A percentile compares a stretch with the other conserved stretches of the same genome.
phyloP scores from a whole-genome alignment of 2,329 filamentous ascomycete genomes.

The Kalaharituber pfeilii region DNA sequence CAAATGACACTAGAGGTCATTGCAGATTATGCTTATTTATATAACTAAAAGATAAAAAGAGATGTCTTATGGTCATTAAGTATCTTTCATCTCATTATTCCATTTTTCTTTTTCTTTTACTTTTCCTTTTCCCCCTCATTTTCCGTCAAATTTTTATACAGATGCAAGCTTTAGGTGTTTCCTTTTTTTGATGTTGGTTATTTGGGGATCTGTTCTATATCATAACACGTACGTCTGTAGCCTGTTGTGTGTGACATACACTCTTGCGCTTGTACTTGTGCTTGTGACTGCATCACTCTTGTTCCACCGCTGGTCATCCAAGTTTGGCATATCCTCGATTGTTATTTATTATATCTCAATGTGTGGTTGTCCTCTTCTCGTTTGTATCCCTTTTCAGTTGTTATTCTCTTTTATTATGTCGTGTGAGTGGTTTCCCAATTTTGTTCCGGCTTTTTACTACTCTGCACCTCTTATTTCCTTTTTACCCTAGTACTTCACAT shows the following conservation, averaged over 20 bases:
- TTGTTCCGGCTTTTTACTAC: neutral
- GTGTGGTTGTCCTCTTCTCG: neutral
- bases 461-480: neutral
- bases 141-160: neutral
- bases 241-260: slow-evolving; percentile 10
- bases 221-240: slow-evolving; percentile 3
- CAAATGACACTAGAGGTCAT: neutral
- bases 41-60: neutral
- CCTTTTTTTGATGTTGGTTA: neutral
- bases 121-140: neutral
- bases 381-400: neutral
- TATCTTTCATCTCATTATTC: neutral
- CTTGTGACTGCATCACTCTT: neutral
- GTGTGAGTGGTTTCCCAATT: too few relatives aligned
- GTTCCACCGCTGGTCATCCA: neutral
- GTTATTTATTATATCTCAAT: neutral
- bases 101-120: neutral
- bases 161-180: neutral
- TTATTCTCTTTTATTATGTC: neutral
- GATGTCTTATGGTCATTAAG: neutral
- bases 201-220: neutral
- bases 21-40: neutral
- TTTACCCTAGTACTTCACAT: too few relatives aligned
- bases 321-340: neutral
- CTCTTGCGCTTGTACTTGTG: slow-evolving; percentile 7